Evolutionary conservation across 768 basidiomycete species (phyloP), one percentile per base, ranked within the genome.

Genomic region (Agaricus sinodeliciosus): DNA sequence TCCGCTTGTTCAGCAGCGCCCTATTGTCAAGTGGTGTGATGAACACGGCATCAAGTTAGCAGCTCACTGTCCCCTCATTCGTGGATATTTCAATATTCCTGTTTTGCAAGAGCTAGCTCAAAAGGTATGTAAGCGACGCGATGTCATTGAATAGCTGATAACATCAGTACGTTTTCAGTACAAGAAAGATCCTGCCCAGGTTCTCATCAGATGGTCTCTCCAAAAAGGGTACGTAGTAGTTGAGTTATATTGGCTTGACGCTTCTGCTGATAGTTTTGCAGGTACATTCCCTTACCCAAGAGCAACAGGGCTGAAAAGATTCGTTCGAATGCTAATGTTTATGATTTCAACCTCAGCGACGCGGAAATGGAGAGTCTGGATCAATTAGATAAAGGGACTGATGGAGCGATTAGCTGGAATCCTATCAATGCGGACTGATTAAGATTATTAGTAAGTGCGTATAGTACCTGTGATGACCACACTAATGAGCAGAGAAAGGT

Each of bases 181-280:
- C 58, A 65, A 67, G 39, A 79, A 80, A 50, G 79, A 84, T 39
- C 77, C 79, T 4, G 84, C 91, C 15, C 94, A 96, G 61, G 73
- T 95, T 42, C 77, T 96, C 13, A 70, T 96, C 51, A 80, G 94
- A 19, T 96, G 93, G 90, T 94, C 91, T 26, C 70, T 97, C 35
- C 94, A 96, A 65, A 81, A 78, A 62, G 83, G 84, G 87, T 88
- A 59, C 45, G 79, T 69, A 8, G 18, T 34, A 26, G 13, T 28
- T 6, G 15, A 28, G 22, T 13, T 51, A 49, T 54, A n/a, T 37
- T 27, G 44, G n/a, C 40, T 26, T 6, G 15, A 39, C n/a, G 43
- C 43, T 34, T 22, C 34, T 40, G 34, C 40, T 43, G 35, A 48
- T 47, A 40, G 35, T 16, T 43, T 26, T 13, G 25, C 54, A 93